Evolutionary conservation across 2,329 filamentous ascomycete genomes (phyloP).

Genomic region (Thyridium curvatum): DNA sequence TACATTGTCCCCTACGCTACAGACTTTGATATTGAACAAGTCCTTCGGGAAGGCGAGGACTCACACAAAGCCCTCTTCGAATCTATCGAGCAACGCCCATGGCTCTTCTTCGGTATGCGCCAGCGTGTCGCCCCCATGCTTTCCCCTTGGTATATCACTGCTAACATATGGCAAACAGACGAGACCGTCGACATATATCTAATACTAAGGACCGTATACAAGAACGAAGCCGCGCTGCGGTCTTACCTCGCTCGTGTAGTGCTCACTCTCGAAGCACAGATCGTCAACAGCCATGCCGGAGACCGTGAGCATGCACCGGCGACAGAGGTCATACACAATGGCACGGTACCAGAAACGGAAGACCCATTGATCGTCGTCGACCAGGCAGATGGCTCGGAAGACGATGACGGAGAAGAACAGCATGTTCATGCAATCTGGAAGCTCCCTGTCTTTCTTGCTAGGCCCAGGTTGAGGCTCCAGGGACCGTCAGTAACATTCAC

Average conservation of each 20-base stretch:
- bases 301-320: slow-evolving; percentile 39
- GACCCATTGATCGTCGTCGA: slow-evolving; percentile 15
- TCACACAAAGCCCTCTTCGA: slow-evolving; percentile 42
- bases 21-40: slow-evolving; percentile 45
- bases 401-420: slow-evolving; percentile 15
- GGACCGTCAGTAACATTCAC: slow-evolving; percentile 60
- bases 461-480: slow-evolving; percentile 60
- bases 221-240: slow-evolving; percentile 49
- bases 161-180: slow-evolving; percentile 48
- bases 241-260: slow-evolving; percentile 56
- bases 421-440: slow-evolving; percentile 55
- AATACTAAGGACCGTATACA: slow-evolving; percentile 57
- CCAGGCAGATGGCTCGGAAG: slow-evolving; percentile 13
- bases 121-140: slow-evolving; percentile 5
- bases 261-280: slow-evolving; percentile 60
- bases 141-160: slow-evolving; percentile 13
- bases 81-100: slow-evolving; percentile 54
- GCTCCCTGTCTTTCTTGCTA: slow-evolving; percentile 47
- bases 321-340: slow-evolving; percentile 56
- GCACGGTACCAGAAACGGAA: slow-evolving; percentile 29
- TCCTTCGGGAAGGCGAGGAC: slow-evolving; percentile 32
- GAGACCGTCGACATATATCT: slow-evolving; percentile 66
- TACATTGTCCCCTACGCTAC: slow-evolving; percentile 56
- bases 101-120: slow-evolving; percentile 64
- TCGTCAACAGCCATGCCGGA: slow-evolving; percentile 48